Conservation (phyloP, 305 asterid species). For the Rubia tinctorum region DNA sequence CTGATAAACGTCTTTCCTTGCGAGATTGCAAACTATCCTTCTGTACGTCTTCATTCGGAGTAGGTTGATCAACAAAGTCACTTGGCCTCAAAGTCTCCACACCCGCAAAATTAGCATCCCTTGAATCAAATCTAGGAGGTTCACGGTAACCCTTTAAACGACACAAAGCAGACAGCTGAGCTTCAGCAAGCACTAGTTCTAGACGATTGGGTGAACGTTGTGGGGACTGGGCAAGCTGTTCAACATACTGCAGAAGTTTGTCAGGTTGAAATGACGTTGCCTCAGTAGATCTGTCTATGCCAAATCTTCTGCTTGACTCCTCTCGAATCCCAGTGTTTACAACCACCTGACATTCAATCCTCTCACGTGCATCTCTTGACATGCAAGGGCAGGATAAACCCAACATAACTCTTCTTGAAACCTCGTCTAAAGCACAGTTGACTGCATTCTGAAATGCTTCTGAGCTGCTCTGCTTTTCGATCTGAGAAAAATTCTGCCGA, state of each 20-base stretch:
- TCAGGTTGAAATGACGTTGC: slow-evolving; percentile 63
- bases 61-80: slow-evolving; percentile 23
- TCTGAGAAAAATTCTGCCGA: slow-evolving; percentile 60
- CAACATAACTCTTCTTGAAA: slow-evolving; percentile 72
- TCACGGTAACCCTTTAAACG: slow-evolving; percentile 59
- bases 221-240: slow-evolving; percentile 52
- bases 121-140: slow-evolving; percentile 37
- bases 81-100: slow-evolving; percentile 23
- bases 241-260: slow-evolving; percentile 57
- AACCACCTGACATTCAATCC: slow-evolving; percentile 59
- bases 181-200: slow-evolving; percentile 59
- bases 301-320: slow-evolving; percentile 65
- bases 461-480: slow-evolving; percentile 75
- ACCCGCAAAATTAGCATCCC: slow-evolving; percentile 50
- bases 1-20: slow-evolving; percentile 65
- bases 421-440: slow-evolving; percentile 74
- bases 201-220: slow-evolving; percentile 47
- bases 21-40: slow-evolving; percentile 42
- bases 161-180: slow-evolving; percentile 70
- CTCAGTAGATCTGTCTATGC: slow-evolving; percentile 57
- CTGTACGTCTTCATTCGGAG: slow-evolving; percentile 17
- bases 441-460: slow-evolving; percentile 84
- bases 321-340: slow-evolving; percentile 83
- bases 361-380: slow-evolving; percentile 42
- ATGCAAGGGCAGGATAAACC: slow-evolving; percentile 83